Conservation (phyloP, 1,139 yeast genomes). For the Starmera stellimalicola region DNA sequence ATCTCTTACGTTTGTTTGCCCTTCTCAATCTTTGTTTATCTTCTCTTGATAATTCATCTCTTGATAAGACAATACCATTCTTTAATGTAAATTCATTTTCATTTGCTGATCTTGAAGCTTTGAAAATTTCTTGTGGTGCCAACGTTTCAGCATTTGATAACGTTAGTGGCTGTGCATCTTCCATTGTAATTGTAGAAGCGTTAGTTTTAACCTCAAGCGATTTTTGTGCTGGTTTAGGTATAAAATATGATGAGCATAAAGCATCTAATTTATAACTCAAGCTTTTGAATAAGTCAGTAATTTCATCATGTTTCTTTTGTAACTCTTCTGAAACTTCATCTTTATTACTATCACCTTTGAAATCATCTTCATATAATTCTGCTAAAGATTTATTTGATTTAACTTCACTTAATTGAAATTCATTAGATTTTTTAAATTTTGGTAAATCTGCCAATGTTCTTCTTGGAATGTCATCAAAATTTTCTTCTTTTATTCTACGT, state of each 20-base stretch:
- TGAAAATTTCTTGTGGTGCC: constrained; percentile 95
- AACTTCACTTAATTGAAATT: constrained; percentile 67
- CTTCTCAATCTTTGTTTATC: constrained; percentile 85
- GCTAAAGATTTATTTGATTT: constrained; percentile 87
- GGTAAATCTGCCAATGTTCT: constrained; percentile 56
- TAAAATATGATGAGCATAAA: constrained; percentile 83
- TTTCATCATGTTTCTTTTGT: constrained; percentile 68
- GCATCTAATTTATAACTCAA: constrained; percentile 75
- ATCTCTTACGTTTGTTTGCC: constrained; percentile 73
- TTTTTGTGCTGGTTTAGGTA: constrained; percentile 84
- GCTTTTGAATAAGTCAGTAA: constrained; percentile 51
- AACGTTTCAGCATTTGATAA: constrained; percentile 65
- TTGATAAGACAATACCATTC: constrained; percentile 76
- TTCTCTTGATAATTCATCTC: constrained; percentile 75
- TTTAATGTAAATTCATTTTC: constrained; percentile 62
- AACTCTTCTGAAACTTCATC: constrained; percentile 51
- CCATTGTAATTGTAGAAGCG: constrained; percentile 79
- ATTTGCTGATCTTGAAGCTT: constrained; percentile 38
- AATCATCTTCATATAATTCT: constrained; percentile 73
- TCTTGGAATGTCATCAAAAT: constrained; percentile 80
- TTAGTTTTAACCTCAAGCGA: constrained; percentile 72
- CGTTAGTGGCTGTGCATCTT: constrained; percentile 91
- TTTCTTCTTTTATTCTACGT: constrained; percentile 61
- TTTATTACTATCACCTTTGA: constrained; percentile 35
- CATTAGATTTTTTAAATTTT: constrained; percentile 38